These are phyloP conservation scores for Phytopythium vexans DNA, from an alignment of 352 stramenopile species.

Conservation along the genomic window DNA sequence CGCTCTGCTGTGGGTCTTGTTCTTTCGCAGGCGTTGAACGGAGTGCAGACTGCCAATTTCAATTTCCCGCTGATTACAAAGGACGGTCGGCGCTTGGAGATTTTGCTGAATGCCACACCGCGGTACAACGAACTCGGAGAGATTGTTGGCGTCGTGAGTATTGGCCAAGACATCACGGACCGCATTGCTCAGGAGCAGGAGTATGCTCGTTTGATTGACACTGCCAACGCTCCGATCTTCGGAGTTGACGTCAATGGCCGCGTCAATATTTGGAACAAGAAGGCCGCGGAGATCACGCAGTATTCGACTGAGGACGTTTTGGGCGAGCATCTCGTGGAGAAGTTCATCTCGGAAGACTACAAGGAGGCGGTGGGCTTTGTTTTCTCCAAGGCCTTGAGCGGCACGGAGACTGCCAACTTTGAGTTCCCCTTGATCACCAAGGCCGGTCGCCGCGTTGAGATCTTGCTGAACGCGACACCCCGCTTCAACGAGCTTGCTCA, in stretches of 20 bases:
- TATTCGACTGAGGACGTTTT: conserved; percentile 89
- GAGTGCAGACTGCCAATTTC: conserved; percentile 76
- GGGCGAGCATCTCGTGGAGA: conserved; percentile 84
- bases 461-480: conserved; percentile 84
- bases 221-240: conserved; percentile 89
- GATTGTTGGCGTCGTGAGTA: conserved; percentile 81
- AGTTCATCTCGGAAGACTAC: conserved; percentile 87
- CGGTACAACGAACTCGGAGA: conserved; percentile 72
- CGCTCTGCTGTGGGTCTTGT: conserved; percentile 55
- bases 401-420: conserved; percentile 76
- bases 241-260: conserved; percentile 75
- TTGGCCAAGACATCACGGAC: conserved; percentile 83
- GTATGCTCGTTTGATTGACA: conserved; percentile 86
- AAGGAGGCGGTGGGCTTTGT: conserved; percentile 55
- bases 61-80: conserved; percentile 84
- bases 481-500: conserved; percentile 75
- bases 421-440: conserved; percentile 87
- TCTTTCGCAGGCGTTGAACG: conserved; percentile 67
- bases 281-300: conserved; percentile 88
- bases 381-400: conserved; percentile 54
- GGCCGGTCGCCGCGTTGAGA: conserved; percentile 68
- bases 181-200: conserved; percentile 91
- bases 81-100: conserved; percentile 64
- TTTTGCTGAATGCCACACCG: conserved; percentile 76
- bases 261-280: conserved; percentile 93